phyloP scores from a whole-genome alignment of 2,329 filamentous ascomycete species.

The Graphium sp. region DNA sequence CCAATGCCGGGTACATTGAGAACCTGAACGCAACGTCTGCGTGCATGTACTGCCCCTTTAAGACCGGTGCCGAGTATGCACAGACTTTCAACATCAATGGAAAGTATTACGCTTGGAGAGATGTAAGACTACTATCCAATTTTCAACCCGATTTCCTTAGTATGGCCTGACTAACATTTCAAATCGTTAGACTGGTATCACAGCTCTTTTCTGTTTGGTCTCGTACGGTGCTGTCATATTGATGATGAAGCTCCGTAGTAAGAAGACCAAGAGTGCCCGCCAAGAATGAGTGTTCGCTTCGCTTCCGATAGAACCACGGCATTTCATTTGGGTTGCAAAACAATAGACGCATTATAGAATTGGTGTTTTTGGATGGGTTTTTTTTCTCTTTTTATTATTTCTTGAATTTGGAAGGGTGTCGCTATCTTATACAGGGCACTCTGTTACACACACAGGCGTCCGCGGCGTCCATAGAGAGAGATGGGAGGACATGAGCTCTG shows the following conservation, averaged over 20 bases:
- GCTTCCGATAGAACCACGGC: too few species aligned
- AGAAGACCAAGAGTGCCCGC: slow-evolving; percentile 2
- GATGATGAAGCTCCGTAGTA: slow-evolving; percentile 2
- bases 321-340: too few species aligned
- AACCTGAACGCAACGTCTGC: background rate
- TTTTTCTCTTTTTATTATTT: too few species aligned
- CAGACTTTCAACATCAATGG: slow-evolving; percentile 1
- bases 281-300: too few species aligned
- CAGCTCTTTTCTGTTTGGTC: slow-evolving; percentile 1
- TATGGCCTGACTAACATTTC: too few species aligned
- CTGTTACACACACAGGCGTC: too few species aligned
- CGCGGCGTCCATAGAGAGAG: too few species aligned
- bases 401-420: too few species aligned
- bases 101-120: slow-evolving; percentile 1
- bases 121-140: slow-evolving; percentile 33
- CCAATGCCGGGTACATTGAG: background rate
- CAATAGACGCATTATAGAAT: too few species aligned
- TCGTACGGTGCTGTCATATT: slow-evolving; percentile 1
- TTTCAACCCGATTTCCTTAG: slow-evolving; percentile 16
- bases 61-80: slow-evolving; percentile 1
- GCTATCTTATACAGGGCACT: too few species aligned
- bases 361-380: too few species aligned
- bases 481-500: too few species aligned
- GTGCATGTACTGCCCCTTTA: slow-evolving; percentile 1
- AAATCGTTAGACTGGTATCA: slow-evolving; percentile 2